Evolutionary conservation across 2,329 filamentous ascomycete species (phyloP).

Genomic region (Rhexocercosporidium sp.): DNA sequence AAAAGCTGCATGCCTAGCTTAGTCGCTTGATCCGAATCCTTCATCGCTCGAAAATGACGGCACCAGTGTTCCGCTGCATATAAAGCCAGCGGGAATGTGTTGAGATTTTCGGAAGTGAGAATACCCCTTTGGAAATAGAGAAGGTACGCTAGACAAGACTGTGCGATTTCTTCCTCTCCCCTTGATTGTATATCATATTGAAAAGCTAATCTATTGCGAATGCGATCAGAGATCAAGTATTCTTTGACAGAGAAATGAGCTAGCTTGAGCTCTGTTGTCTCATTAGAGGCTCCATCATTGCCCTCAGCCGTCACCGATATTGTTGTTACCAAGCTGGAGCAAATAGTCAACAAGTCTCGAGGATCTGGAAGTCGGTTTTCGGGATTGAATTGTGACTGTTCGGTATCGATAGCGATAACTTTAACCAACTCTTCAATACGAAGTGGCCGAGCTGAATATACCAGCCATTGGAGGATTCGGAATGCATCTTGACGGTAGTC

Average conservation of each 20-base stretch:
- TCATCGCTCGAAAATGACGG: slow-evolving; percentile 1
- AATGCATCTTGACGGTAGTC: too few relatives aligned
- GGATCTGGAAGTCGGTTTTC: slow-evolving; percentile 36
- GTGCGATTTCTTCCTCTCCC: slow-evolving; percentile 3
- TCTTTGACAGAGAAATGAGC: not conserved
- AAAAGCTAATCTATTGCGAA: not conserved
- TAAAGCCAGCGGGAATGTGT: not conserved
- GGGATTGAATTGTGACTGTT: slow-evolving; percentile 34
- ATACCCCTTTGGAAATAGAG: not conserved
- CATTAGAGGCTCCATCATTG: not conserved
- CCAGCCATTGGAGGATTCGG: too few relatives aligned
- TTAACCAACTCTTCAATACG: slow-evolving; percentile 40
- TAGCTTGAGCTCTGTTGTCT: not conserved
- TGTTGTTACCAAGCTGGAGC: slow-evolving; percentile 10
- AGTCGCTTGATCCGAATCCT: not conserved
- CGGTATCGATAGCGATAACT: slow-evolving; percentile 37
- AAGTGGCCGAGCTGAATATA: too few relatives aligned
- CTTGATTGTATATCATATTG: slow-evolving; percentile 5
- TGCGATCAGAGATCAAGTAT: slow-evolving; percentile 15
- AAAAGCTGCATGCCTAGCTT: slow-evolving; percentile 6
- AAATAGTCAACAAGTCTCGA: slow-evolving; percentile 31
- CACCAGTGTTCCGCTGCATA: slow-evolving; percentile 9
- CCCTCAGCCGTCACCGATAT: not conserved
- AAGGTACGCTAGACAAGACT: not conserved
- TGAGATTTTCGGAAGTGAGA: not conserved